Conservation (phyloP, 768 basidiomycete species). For the Boletus pseudopeckii region DNA sequence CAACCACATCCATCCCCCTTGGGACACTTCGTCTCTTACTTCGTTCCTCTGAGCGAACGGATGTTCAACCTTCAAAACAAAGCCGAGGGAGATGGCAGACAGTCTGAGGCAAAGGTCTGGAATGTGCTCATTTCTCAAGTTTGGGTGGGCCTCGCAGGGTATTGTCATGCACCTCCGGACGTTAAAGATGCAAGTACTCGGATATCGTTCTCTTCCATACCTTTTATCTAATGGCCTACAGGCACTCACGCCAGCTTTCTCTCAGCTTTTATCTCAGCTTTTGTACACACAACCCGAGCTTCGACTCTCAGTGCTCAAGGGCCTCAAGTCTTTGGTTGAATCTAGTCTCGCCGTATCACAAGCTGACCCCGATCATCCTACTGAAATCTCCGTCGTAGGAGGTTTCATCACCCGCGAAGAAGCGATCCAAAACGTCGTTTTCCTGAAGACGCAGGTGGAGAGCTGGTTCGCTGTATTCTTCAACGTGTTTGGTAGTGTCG, state of each 20-base stretch:
- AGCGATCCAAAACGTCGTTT: constrained; percentile 63
- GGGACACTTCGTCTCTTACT: constrained; percentile 82
- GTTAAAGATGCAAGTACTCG: constrained; percentile 53
- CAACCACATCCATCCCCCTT: constrained; percentile 80
- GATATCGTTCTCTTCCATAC: not conserved
- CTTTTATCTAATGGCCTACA: constrained; percentile 30
- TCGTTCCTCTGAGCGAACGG: constrained; percentile 89
- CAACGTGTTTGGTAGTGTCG: constrained; percentile 90
- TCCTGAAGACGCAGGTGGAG: constrained; percentile 74
- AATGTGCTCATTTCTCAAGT: constrained; percentile 89
- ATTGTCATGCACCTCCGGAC: constrained; percentile 81
- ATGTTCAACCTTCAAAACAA: constrained; percentile 87
- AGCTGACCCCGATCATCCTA: constrained; percentile 27
- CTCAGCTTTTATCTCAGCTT: constrained; percentile 88
- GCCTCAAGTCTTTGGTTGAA: constrained; percentile 77
- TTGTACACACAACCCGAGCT: constrained; percentile 88
- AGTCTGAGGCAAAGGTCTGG: constrained; percentile 93
- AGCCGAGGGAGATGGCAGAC: constrained; percentile 68
- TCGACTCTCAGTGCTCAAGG: constrained; percentile 76
- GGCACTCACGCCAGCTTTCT: constrained; percentile 73
- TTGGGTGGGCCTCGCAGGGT: constrained; percentile 89
- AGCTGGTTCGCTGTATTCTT: constrained; percentile 95
- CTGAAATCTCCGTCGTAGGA: constrained; percentile 25
- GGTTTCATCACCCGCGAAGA: constrained; percentile 49
- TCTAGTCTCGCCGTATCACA: constrained; percentile 60